Evolutionary conservation across 306 rosid species (phyloP).

Genomic region (Begonia loranthoides): DNA sequence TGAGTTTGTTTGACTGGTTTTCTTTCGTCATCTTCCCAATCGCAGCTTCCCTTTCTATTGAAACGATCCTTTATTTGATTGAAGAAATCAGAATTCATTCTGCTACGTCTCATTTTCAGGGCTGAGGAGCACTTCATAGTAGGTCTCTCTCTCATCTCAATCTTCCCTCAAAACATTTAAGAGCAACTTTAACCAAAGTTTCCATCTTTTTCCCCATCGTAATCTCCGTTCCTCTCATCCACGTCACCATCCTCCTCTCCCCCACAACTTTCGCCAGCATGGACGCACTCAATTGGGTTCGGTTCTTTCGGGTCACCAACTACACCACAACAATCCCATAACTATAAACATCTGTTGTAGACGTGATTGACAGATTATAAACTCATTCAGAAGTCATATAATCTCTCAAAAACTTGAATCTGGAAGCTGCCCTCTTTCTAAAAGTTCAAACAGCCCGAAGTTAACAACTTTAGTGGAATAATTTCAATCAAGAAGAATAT

Average conservation of each 20-base stretch:
- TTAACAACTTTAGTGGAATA: constrained; percentile 51
- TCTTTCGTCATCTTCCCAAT: no score
- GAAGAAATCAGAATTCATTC: no score
- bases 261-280: not conserved
- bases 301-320: constrained; percentile 34
- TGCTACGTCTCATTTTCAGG: not conserved
- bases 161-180: not conserved
- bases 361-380: constrained; percentile 33
- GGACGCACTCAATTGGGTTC: constrained; percentile 6
- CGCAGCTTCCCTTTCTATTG: no score
- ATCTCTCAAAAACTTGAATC: constrained; percentile 29
- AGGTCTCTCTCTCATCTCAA: not conserved
- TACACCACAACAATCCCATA: constrained; percentile 52
- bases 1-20: no score
- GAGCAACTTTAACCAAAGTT: not conserved
- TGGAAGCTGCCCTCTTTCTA: constrained; percentile 21
- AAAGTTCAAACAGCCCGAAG: constrained; percentile 41
- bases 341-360: constrained; percentile 59
- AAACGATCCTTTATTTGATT: no score
- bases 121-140: not conserved
- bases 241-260: constrained; percentile 24
- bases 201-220: not conserved
- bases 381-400: constrained; percentile 70
- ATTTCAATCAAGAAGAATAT: constrained; percentile 35
- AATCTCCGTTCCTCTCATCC: constrained; percentile 23